Percentiles rank a stretch among this genome's conserved stretches.
These are phyloP conservation scores for Magnolia officinalis DNA, from an alignment of 164 flowering plant species.

Conservation along the genomic window DNA sequence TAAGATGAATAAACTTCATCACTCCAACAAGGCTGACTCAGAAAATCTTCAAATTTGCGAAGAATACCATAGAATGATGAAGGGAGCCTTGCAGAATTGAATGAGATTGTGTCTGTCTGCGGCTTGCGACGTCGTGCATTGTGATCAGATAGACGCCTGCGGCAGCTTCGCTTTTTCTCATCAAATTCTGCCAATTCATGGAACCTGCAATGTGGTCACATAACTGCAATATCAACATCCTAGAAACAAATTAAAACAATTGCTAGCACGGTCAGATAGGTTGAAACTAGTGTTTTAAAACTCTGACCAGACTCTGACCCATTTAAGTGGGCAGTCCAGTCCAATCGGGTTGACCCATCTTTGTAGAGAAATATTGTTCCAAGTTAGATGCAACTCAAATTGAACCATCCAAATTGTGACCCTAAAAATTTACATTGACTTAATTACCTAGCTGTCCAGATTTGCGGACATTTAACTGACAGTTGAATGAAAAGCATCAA, in stretches of 20 bases:
- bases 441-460: too few relatives aligned
- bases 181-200: slow-evolving; percentile 73
- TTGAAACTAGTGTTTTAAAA: background rate
- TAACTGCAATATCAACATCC: slow-evolving; percentile 6
- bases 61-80: slow-evolving; percentile 52
- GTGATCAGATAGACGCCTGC: slow-evolving; percentile 77
- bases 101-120: slow-evolving; percentile 46
- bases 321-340: too few relatives aligned
- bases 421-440: background rate
- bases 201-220: slow-evolving; percentile 49
- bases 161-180: slow-evolving; percentile 82
- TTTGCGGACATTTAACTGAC: too few relatives aligned
- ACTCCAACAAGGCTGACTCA: background rate
- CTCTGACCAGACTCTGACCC: background rate
- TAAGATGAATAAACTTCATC: background rate
- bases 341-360: background rate
- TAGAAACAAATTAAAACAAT: background rate
- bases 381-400: background rate
- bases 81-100: slow-evolving; percentile 41
- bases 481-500: too few relatives aligned
- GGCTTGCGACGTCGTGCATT: slow-evolving; percentile 92
- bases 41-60: background rate
- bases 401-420: background rate
- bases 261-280: background rate
- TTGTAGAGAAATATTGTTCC: background rate